Evolutionary conservation across 2,329 filamentous ascomycete species (phyloP).

Genomic region (Hymenoscyphus fraxineus): DNA sequence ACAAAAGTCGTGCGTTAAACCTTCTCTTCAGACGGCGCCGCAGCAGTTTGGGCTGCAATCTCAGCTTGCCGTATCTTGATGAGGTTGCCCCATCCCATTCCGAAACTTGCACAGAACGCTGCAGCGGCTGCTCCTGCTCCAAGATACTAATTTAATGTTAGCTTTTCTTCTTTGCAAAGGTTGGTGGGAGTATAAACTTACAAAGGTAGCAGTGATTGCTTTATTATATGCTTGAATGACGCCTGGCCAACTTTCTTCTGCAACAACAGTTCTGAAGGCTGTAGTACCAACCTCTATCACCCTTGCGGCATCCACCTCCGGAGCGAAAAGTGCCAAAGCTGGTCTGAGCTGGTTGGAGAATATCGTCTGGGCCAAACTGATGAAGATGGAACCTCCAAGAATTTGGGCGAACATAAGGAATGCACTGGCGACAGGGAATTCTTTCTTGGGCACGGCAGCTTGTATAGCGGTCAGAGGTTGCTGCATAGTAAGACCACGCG

Average conservation of each 20-base stretch:
- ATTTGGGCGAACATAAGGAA: slow-evolving; percentile 36
- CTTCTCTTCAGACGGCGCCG: not conserved
- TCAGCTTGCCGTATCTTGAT: not conserved
- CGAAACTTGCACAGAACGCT: slow-evolving; percentile 13
- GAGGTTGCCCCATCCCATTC: slow-evolving; percentile 14
- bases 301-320: slow-evolving; percentile 30
- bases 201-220: slow-evolving; percentile 25
- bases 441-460: slow-evolving; percentile 26
- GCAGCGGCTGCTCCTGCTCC: slow-evolving; percentile 14
- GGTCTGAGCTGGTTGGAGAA: slow-evolving; percentile 29
- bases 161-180: not conserved
- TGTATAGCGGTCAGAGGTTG: slow-evolving; percentile 36
- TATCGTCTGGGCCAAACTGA: slow-evolving; percentile 33
- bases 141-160: slow-evolving; percentile 14
- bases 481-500: slow-evolving; percentile 24
- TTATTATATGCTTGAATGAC: slow-evolving; percentile 42
- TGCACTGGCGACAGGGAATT: slow-evolving; percentile 35
- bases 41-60: not conserved
- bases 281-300: slow-evolving; percentile 42
- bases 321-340: slow-evolving; percentile 35
- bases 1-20: not conserved
- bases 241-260: slow-evolving; percentile 32
- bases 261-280: slow-evolving; percentile 36
- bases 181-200: not conserved
- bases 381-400: slow-evolving; percentile 33